These are phyloP conservation scores for Pseudopithomyces maydicus DNA, from an alignment of 2,329 filamentous ascomycete species.

Conservation along the genomic window DNA sequence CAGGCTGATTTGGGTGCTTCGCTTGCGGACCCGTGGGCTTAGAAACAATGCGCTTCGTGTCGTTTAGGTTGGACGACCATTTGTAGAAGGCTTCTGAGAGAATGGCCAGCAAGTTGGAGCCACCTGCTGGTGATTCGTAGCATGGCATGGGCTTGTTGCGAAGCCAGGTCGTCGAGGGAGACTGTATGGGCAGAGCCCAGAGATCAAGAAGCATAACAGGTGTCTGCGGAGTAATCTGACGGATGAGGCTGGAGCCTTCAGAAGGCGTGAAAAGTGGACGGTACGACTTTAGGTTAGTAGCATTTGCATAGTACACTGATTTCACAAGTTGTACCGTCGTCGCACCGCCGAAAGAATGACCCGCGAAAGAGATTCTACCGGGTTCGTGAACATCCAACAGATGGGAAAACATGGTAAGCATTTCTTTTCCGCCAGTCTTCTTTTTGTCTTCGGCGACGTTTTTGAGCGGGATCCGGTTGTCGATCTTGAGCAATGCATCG, in stretches of 20 bases:
- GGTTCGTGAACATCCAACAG: slow-evolving; percentile 71
- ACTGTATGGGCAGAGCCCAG: slow-evolving; percentile 76
- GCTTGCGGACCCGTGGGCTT: slow-evolving; percentile 57
- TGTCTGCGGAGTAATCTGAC: slow-evolving; percentile 71
- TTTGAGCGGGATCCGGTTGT: slow-evolving; percentile 56
- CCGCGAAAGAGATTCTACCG: slow-evolving; percentile 74
- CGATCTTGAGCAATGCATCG: slow-evolving; percentile 70
- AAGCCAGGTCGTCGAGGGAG: slow-evolving; percentile 66
- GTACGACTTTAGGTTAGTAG: slow-evolving; percentile 49
- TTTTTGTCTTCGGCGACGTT: slow-evolving; percentile 52
- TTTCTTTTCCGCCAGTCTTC: slow-evolving; percentile 44
- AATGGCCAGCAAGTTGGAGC: slow-evolving; percentile 67
- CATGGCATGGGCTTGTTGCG: slow-evolving; percentile 75
- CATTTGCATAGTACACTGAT: slow-evolving; percentile 71
- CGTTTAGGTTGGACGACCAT: slow-evolving; percentile 74
- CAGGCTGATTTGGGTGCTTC: slow-evolving; percentile 42
- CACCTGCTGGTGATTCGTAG: slow-evolving; percentile 60
- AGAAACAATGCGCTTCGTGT: slow-evolving; percentile 70
- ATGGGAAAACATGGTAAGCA: slow-evolving; percentile 65
- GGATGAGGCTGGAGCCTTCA: slow-evolving; percentile 59
- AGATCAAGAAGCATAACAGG: slow-evolving; percentile 76
- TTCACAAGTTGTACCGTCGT: slow-evolving; percentile 79
- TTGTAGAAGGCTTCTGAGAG: slow-evolving; percentile 79
- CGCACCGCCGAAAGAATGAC: slow-evolving; percentile 81
- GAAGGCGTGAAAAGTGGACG: slow-evolving; percentile 67